Conservation (phyloP, 352 stramenopile genomes). For the Pythium rhizo-oryzae region DNA sequence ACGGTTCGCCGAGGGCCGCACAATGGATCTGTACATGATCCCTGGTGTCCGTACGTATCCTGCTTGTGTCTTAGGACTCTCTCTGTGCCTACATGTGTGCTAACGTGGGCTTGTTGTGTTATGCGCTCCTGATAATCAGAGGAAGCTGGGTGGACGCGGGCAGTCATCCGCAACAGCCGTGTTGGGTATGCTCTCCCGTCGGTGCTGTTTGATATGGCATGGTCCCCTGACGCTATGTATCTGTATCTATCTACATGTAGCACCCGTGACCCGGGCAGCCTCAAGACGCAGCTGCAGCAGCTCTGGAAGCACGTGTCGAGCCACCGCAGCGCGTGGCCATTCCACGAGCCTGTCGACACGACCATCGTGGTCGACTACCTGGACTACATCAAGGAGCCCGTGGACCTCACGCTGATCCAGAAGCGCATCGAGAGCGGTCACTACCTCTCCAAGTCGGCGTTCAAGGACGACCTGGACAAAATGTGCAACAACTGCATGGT, state of each 20-base stretch:
- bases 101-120: background rate
- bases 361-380: constrained; percentile 97
- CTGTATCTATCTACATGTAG: constrained; percentile 21
- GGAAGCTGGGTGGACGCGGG: constrained; percentile 85
- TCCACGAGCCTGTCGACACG: constrained; percentile 97
- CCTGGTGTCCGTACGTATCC: constrained; percentile 80
- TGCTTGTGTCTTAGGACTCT: background rate
- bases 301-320: constrained; percentile 92
- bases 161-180: constrained; percentile 82
- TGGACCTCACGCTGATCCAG: constrained; percentile 87
- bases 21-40: constrained; percentile 89
- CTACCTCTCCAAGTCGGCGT: constrained; percentile 92
- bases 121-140: constrained; percentile 36
- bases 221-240: background rate
- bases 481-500: constrained; percentile 98
- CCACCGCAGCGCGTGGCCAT: constrained; percentile 97
- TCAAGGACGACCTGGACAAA: constrained; percentile 94
- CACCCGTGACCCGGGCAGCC: constrained; percentile 79
- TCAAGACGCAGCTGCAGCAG: constrained; percentile 84
- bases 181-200: constrained; percentile 56
- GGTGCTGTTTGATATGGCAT: background rate
- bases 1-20: constrained; percentile 73
- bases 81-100: background rate
- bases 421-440: constrained; percentile 81
- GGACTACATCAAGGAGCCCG: constrained; percentile 95